phyloP scores from a whole-genome alignment of 768 basidiomycete species.

The Cystobasidium tubakii region DNA sequence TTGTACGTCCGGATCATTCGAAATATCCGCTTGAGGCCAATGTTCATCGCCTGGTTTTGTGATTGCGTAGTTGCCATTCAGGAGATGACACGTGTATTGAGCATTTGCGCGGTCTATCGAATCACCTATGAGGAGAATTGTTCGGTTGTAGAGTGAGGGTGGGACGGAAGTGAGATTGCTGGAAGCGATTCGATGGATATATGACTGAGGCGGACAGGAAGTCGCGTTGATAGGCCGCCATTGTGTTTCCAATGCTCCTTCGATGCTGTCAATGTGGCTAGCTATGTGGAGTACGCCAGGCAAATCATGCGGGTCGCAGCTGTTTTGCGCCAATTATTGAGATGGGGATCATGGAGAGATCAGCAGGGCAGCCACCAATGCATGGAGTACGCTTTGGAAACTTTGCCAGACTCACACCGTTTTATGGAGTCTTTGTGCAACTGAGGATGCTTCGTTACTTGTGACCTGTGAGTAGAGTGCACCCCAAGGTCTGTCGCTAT shows the following conservation, averaged over 20 bases:
- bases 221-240: not conserved
- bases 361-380: not conserved
- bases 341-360: no score
- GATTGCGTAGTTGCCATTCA: not conserved
- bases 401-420: not conserved
- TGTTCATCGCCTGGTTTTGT: not conserved
- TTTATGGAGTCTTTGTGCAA: no score
- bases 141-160: not conserved
- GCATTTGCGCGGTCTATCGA: constrained; percentile 13
- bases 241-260: constrained; percentile 3
- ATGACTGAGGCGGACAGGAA: not conserved
- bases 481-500: no score
- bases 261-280: not conserved
- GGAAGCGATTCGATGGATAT: not conserved
- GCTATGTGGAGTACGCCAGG: constrained; percentile 13
- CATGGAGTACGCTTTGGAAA: not conserved
- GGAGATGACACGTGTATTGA: constrained; percentile 9
- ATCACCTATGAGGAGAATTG: constrained; percentile 16
- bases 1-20: not conserved
- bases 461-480: no score
- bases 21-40: constrained; percentile 19
- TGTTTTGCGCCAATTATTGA: not conserved
- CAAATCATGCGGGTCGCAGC: constrained; percentile 26
- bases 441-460: no score
- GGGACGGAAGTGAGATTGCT: not conserved